phyloP scores from a whole-genome alignment of 192 early-diverging fungal genomes.

The Backusella morwellensis region DNA sequence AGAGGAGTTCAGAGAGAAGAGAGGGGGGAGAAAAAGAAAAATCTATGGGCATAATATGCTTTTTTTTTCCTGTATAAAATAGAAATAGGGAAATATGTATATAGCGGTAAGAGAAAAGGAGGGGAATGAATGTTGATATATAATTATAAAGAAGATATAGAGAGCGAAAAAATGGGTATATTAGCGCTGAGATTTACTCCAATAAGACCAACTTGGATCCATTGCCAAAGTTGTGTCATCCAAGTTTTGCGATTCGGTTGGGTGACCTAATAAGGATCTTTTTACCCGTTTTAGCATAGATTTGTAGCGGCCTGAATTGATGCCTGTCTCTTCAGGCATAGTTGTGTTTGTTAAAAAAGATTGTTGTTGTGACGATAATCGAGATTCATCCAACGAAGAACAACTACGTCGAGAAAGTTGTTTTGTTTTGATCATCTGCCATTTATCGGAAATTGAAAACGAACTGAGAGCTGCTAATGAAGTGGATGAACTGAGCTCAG shows the following conservation, averaged over 20 bases:
- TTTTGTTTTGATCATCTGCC: slow-evolving; percentile 3
- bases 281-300: slow-evolving; percentile 11
- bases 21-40: not conserved
- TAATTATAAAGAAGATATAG: not conserved
- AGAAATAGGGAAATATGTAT: not conserved
- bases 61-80: not conserved
- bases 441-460: slow-evolving; percentile 9
- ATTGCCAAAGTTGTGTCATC: not conserved
- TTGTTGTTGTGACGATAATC: not conserved
- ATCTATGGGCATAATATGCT: not conserved
- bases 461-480: not conserved
- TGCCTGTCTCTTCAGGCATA: not conserved
- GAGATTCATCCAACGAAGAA: slow-evolving; percentile 2
- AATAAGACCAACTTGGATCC: not conserved
- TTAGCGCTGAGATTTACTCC: slow-evolving; percentile 5
- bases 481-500: not conserved
- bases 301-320: not conserved
- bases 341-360: not conserved
- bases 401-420: slow-evolving; percentile 5
- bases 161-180: not conserved
- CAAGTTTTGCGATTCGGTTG: not conserved
- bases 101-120: not conserved
- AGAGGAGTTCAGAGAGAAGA: not conserved
- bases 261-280: slow-evolving; percentile 6
- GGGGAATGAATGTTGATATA: not conserved